Evolutionary conservation across 805 yeast genomes (phyloP).

Genomic region (Schwanniomyces sp.): DNA sequence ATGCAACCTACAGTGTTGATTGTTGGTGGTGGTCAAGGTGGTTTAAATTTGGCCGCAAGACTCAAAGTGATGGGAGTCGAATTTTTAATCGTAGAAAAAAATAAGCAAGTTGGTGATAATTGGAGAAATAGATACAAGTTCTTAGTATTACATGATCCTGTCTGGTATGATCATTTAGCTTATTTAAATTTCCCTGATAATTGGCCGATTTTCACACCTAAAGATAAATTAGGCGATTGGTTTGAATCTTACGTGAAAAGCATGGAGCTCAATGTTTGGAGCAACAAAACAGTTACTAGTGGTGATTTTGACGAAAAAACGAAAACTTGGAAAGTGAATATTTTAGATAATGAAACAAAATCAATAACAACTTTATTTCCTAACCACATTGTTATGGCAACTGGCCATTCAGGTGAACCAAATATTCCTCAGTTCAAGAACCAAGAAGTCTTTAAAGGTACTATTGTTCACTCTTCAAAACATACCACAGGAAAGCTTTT

Average conservation of each 20-base stretch:
- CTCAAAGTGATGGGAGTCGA: conserved; percentile 41
- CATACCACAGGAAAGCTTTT: conserved; percentile 42
- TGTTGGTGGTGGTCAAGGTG: conserved; percentile 51
- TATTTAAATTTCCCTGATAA: conserved; percentile 40
- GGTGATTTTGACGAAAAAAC: conserved; percentile 26
- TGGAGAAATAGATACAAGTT: conserved; percentile 48
- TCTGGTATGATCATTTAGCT: conserved; percentile 42
- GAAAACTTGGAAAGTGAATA: conserved; percentile 31
- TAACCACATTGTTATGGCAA: conserved; percentile 41
- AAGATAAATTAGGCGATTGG: conserved; percentile 46
- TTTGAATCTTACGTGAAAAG: conserved; percentile 40
- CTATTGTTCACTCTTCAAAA: conserved; percentile 41
- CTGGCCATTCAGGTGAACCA: conserved; percentile 49
- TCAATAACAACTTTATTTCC: conserved; percentile 24
- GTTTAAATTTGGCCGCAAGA: conserved; percentile 43
- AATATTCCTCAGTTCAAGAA: conserved; percentile 41
- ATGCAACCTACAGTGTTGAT: conserved; percentile 43
- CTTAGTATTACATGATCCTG: conserved; percentile 46
- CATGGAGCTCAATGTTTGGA: conserved; percentile 37
- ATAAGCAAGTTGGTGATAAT: conserved; percentile 42
- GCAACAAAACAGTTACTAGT: conserved; percentile 22
- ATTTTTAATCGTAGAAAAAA: conserved; percentile 38
- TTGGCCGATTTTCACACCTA: conserved; percentile 44
- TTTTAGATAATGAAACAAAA: conserved; percentile 25
- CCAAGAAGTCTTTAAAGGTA: conserved; percentile 37